phyloP scores from a whole-genome alignment of 2,329 filamentous ascomycete genomes.

The Arthrobotrys pseudoclavata region DNA sequence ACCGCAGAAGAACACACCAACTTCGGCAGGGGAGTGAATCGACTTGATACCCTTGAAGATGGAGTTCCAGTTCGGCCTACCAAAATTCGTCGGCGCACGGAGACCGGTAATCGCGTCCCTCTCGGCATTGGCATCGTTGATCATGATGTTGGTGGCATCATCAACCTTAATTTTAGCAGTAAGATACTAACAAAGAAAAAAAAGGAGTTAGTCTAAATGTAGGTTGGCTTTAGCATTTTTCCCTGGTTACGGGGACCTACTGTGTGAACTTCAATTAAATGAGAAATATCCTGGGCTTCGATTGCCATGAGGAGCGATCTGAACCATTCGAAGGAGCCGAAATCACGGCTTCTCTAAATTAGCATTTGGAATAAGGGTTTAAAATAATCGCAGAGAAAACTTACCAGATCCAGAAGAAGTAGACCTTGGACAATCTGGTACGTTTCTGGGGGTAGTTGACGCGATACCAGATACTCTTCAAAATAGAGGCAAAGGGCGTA shows the following conservation, averaged over 20 bases:
- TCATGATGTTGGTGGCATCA: constrained; percentile 92
- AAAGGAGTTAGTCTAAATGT: neutral
- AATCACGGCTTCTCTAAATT: constrained; percentile 76
- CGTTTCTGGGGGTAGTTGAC: constrained; percentile 88
- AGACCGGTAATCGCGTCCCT: constrained; percentile 87
- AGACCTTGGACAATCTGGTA: constrained; percentile 84
- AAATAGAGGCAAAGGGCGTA: constrained; percentile 86
- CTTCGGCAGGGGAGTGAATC: constrained; percentile 79
- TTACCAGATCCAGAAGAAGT: constrained; percentile 84
- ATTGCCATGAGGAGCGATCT: constrained; percentile 84
- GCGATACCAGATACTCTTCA: constrained; percentile 93
- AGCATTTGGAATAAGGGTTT: neutral
- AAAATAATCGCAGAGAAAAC: neutral
- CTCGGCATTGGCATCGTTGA: constrained; percentile 87
- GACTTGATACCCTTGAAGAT: constrained; percentile 87
- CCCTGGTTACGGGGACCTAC: constrained; percentile 52
- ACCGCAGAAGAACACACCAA: constrained; percentile 87
- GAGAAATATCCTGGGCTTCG: constrained; percentile 85
- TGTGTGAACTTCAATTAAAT: constrained; percentile 89
- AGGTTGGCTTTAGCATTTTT: neutral
- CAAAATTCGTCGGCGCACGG: constrained; percentile 85
- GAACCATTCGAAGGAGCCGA: constrained; percentile 92
- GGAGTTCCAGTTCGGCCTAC: constrained; percentile 89
- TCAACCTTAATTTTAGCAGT: constrained; percentile 88
- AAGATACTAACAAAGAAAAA: constrained; percentile 71